Conservation (phyloP, 257 asterid genomes). For the Nicotiana knightiana region DNA sequence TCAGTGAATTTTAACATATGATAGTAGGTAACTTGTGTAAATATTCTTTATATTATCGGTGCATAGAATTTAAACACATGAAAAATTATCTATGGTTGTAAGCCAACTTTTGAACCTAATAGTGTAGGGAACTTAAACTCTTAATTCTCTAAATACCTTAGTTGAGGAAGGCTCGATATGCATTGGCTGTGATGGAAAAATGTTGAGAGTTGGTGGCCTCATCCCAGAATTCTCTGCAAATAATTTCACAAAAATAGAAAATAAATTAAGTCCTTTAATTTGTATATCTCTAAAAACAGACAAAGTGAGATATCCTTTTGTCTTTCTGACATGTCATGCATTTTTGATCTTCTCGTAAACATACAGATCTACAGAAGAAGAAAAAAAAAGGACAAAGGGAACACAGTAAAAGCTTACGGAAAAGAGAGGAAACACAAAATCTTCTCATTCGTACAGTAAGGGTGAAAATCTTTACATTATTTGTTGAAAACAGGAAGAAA, state of each 20-base stretch:
- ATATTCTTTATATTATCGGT: too few species aligned
- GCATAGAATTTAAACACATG: too few species aligned
- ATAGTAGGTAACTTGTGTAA: too few species aligned
- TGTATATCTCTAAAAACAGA: background rate
- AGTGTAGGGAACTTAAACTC: background rate
- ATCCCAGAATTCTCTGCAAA: conserved; percentile 59
- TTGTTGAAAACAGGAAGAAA: conserved; percentile 25
- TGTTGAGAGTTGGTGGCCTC: conserved; percentile 79
- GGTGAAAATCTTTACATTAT: background rate
- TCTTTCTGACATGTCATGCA: background rate
- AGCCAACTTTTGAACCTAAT: too few species aligned
- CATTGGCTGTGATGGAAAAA: conserved; percentile 97
- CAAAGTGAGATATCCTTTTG: background rate
- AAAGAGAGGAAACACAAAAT: background rate
- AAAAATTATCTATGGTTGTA: too few species aligned
- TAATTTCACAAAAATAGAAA: background rate
- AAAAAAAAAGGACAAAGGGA: background rate
- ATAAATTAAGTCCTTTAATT: background rate
- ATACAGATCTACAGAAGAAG: background rate
- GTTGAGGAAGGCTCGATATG: conserved; percentile 64
- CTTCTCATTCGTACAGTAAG: conserved; percentile 26
- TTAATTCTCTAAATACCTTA: conserved; percentile 29
- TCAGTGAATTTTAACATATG: too few species aligned
- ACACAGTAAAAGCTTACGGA: background rate
- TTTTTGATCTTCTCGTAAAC: background rate